Conservation (phyloP, 2,329 filamentous ascomycete species). For the Volutella citrinella region DNA sequence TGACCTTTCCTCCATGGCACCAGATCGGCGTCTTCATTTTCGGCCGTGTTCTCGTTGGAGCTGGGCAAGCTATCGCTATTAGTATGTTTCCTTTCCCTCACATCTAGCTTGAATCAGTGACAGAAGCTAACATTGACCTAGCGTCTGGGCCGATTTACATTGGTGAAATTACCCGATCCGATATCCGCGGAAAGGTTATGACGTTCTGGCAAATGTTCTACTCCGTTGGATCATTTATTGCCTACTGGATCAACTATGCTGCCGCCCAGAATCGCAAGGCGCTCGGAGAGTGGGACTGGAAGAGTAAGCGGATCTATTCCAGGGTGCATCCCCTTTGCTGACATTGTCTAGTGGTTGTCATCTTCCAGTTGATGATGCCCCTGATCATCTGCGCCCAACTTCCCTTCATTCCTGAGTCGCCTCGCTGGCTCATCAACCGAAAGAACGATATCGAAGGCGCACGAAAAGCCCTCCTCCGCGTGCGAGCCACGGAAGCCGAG, state of each 20-base stretch:
- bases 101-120: no score
- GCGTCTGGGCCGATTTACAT: slow-evolving; percentile 68
- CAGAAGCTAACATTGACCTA: slow-evolving; percentile 23
- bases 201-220: slow-evolving; percentile 65
- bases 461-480: slow-evolving; percentile 48
- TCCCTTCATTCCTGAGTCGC: slow-evolving; percentile 65
- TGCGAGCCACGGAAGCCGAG: slow-evolving; percentile 60
- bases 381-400: slow-evolving; percentile 57
- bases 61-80: slow-evolving; percentile 66
- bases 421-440: slow-evolving; percentile 64
- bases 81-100: slow-evolving; percentile 24
- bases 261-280: slow-evolving; percentile 49
- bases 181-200: slow-evolving; percentile 64
- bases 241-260: slow-evolving; percentile 56
- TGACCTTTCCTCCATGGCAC: slow-evolving; percentile 58
- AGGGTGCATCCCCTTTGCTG: no score
- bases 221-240: slow-evolving; percentile 53
- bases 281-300: slow-evolving; percentile 70
- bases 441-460: slow-evolving; percentile 57
- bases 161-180: slow-evolving; percentile 59
- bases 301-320: no score
- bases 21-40: slow-evolving; percentile 64
- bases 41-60: slow-evolving; percentile 64
- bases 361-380: slow-evolving; percentile 67
- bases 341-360: no score